A percentile compares a stretch with the other conserved stretches of the same genome.
Evolutionary conservation across 805 yeast genomes (phyloP).

Genomic region (Yarrowia osloensis): DNA sequence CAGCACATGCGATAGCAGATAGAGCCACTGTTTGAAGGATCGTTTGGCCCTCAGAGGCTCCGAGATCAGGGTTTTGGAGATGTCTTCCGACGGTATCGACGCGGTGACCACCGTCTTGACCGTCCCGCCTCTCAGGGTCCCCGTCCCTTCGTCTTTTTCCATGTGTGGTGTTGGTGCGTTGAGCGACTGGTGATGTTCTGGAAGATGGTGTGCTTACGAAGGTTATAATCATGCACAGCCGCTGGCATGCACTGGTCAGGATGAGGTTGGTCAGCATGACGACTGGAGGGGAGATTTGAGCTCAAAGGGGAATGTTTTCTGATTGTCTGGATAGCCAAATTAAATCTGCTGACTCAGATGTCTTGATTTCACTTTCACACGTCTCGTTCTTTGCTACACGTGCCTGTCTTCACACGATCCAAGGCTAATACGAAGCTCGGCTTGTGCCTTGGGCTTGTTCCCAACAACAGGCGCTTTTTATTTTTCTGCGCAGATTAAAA

Average conservation of each 20-base stretch:
- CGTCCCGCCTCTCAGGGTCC: conserved; percentile 27
- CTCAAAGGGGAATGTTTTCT: neutral
- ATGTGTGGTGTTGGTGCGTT: conserved; percentile 13
- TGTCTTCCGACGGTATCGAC: conserved; percentile 24
- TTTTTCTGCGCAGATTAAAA: neutral
- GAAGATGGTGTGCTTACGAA: conserved; percentile 8
- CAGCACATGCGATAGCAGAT: conserved; percentile 40
- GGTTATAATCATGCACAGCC: conserved; percentile 23
- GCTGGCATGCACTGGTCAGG: neutral
- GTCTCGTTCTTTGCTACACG: neutral
- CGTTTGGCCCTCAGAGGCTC: conserved; percentile 18
- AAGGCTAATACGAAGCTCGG: neutral
- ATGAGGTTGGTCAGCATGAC: neutral
- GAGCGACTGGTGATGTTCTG: conserved; percentile 16
- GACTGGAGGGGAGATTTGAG: neutral
- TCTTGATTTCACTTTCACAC: neutral
- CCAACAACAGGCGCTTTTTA: neutral
- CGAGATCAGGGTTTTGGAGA: conserved; percentile 20
- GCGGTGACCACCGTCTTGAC: conserved; percentile 25
- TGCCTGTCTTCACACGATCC: neutral
- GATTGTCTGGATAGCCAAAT: too few relatives aligned
- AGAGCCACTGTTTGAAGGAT: conserved; percentile 35
- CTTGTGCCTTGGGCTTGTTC: neutral
- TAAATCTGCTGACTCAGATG: neutral
- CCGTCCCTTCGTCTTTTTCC: conserved; percentile 30